Percentiles rank a stretch among this genome's conserved stretches.
Evolutionary conservation across 1,284 basidiomycete species (phyloP).

Genomic region (Wolfiporia cocos): DNA sequence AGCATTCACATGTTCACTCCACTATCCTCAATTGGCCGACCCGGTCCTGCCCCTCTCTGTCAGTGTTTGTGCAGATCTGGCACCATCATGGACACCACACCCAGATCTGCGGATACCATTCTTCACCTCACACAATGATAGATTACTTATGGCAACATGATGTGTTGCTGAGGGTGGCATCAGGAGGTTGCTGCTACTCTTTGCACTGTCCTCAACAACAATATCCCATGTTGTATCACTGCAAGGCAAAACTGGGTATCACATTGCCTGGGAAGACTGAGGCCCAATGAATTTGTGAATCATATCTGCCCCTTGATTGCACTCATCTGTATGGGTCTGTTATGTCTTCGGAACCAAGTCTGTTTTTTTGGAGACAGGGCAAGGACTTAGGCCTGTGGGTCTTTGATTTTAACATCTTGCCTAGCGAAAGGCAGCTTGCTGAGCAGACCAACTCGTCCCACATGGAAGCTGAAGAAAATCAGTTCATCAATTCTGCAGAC

Average conservation of each 20-base stretch:
- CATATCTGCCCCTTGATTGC: conserved; percentile 24
- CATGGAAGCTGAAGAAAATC: too few relatives aligned
- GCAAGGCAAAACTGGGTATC: conserved; percentile 14
- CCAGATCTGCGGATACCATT: conserved; percentile 39
- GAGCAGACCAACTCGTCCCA: too few relatives aligned
- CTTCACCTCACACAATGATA: conserved; percentile 34
- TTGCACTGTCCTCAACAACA: conserved; percentile 42
- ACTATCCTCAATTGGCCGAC: conserved; percentile 30
- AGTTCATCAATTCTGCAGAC: neutral
- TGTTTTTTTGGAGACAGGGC: too few relatives aligned
- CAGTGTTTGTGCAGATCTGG: conserved; percentile 40
- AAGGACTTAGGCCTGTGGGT: too few relatives aligned
- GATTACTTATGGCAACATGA: conserved; percentile 42
- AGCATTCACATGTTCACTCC: conserved; percentile 33
- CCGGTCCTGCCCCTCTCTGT: conserved; percentile 27
- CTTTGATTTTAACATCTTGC: too few relatives aligned
- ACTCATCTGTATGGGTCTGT: conserved; percentile 52
- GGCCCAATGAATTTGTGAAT: conserved; percentile 40
- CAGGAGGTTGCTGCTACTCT: conserved; percentile 35
- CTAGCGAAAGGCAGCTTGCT: too few relatives aligned
- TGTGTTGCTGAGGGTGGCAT: conserved; percentile 25
- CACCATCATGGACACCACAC: too few relatives aligned
- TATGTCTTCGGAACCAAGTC: conserved; percentile 49
- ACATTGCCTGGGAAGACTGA: conserved; percentile 47
- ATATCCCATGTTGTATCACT: conserved; percentile 26